phyloP scores from a whole-genome alignment of 495 filamentous ascomycete species.

The Penicillium soppii region DNA sequence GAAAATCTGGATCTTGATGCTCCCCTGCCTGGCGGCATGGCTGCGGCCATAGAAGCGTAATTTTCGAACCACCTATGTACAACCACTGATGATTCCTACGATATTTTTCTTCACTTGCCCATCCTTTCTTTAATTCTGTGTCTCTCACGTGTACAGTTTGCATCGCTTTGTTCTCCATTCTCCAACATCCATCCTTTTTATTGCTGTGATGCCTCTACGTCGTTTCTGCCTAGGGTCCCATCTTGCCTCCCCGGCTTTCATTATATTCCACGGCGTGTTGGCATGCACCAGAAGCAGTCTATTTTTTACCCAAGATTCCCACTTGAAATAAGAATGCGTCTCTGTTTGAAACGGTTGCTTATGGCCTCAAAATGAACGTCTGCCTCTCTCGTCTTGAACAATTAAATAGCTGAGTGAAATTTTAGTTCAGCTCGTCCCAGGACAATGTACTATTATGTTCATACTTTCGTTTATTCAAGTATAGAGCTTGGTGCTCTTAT shows the following conservation, averaged over 20 bases:
- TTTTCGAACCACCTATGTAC: slow-evolving; percentile 11
- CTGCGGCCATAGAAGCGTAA: slow-evolving; percentile 25
- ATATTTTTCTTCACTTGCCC: background rate
- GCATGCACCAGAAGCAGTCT: slow-evolving; percentile 20
- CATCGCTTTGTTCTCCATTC: background rate
- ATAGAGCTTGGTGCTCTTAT: background rate
- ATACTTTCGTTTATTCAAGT: background rate
- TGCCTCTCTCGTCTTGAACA: background rate
- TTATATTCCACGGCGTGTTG: slow-evolving; percentile 20
- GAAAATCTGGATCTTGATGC: slow-evolving; percentile 79
- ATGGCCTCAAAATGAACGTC: background rate
- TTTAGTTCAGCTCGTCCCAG: background rate
- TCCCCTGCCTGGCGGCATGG: slow-evolving; percentile 42
- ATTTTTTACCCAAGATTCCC: slow-evolving; percentile 26
- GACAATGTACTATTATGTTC: background rate
- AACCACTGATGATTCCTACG: slow-evolving; percentile 17
- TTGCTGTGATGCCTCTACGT: slow-evolving; percentile 3
- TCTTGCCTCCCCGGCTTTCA: background rate
- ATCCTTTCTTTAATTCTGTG: background rate
- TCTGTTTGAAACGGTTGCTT: background rate
- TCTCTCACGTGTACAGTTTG: slow-evolving; percentile 19
- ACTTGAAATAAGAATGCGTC: slow-evolving; percentile 19
- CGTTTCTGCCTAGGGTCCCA: background rate
- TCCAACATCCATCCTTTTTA: background rate
- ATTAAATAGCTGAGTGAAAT: background rate